These are phyloP conservation scores for Neopestalotiopsis clavispora DNA, from an alignment of 2,329 filamentous ascomycete species.

Conservation along the genomic window DNA sequence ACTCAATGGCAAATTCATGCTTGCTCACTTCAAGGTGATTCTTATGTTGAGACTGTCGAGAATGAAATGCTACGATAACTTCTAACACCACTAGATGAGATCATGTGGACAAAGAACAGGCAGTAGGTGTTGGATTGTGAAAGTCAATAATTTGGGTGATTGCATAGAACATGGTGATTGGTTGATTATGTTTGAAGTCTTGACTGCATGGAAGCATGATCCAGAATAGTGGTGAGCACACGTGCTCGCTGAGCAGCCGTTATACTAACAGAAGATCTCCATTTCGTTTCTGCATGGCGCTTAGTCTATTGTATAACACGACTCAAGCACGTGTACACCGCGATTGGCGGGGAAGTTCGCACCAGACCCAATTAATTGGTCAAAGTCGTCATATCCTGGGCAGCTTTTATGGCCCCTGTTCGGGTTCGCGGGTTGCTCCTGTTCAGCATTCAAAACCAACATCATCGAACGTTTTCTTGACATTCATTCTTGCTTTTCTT, in stretches of 20 bases:
- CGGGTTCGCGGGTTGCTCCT: neutral
- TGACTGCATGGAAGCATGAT: neutral
- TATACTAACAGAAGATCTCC: neutral
- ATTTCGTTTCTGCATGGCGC: slow-evolving; percentile 3
- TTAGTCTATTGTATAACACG: neutral
- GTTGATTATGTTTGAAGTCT: too few relatives aligned
- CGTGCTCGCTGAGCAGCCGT: neutral
- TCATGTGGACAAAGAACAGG: too few relatives aligned
- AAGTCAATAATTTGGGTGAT: too few relatives aligned
- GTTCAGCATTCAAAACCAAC: neutral
- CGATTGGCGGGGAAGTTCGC: neutral
- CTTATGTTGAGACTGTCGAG: too few relatives aligned
- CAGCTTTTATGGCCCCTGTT: neutral
- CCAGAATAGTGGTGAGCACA: neutral
- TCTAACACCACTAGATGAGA: too few relatives aligned
- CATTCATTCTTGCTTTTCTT: neutral
- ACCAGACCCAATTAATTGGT: neutral
- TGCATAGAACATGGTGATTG: too few relatives aligned
- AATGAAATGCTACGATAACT: too few relatives aligned
- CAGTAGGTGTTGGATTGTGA: too few relatives aligned
- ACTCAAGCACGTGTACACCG: neutral
- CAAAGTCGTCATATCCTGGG: neutral
- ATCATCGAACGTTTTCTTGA: neutral
- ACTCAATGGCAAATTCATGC: too few relatives aligned
- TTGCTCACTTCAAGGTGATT: too few relatives aligned